A percentile compares a stretch with the other conserved stretches of the same genome.
phyloP scores from a whole-genome alignment of 2,329 filamentous ascomycete genomes.

The Pseudogymnoascus sp. region DNA sequence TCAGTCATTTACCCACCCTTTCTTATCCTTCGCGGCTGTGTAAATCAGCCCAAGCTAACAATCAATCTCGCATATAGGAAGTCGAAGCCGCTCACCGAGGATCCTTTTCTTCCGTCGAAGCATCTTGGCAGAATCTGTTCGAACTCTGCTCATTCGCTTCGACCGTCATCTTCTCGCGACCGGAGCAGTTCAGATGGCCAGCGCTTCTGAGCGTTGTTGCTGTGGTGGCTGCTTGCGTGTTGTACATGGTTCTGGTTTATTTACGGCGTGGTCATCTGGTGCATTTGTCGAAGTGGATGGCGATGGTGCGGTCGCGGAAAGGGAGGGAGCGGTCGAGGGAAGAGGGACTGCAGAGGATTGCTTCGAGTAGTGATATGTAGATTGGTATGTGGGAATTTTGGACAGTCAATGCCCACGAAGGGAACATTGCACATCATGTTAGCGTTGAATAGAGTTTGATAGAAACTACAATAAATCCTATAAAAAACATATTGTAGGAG shows the following conservation, averaged over 20 bases:
- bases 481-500: too few relatives aligned
- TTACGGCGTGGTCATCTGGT: constrained; percentile 44
- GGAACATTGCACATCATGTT: background rate
- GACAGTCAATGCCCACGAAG: background rate
- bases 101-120: constrained; percentile 59
- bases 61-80: constrained; percentile 20
- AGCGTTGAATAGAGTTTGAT: background rate
- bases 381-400: background rate
- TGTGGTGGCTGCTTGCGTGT: constrained; percentile 38
- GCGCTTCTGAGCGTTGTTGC: constrained; percentile 49
- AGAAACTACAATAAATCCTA: too few relatives aligned
- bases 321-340: background rate
- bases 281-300: constrained; percentile 32
- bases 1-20: constrained; percentile 25
- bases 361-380: background rate
- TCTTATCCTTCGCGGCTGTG: background rate
- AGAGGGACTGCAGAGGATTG: background rate
- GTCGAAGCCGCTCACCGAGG: constrained; percentile 50
- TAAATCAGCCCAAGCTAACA: constrained; percentile 30
- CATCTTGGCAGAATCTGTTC: constrained; percentile 59
- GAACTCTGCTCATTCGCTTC: constrained; percentile 58
- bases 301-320: constrained; percentile 16
- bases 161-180: constrained; percentile 55
- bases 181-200: constrained; percentile 57
- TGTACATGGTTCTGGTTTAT: constrained; percentile 47